These are phyloP conservation scores for Rhypophila decipiens DNA, from an alignment of 495 filamentous ascomycete species.

Conservation along the genomic window DNA sequence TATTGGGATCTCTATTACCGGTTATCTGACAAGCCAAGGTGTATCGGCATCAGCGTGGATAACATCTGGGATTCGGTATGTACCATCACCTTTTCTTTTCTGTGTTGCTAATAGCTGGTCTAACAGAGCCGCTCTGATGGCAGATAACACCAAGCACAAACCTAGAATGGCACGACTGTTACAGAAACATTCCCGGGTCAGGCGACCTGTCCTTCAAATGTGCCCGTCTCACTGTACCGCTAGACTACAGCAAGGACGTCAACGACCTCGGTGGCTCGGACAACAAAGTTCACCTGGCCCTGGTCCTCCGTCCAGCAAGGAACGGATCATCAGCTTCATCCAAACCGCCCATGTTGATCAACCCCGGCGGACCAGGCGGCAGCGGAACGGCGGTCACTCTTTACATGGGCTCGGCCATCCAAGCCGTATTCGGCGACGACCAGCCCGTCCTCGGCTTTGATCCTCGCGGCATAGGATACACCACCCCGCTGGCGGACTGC, in stretches of 20 bases:
- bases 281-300: conserved; percentile 42
- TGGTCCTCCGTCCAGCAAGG: conserved; percentile 40
- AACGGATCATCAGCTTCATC: conserved; percentile 18
- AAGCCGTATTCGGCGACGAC: conserved; percentile 31
- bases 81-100: too few species aligned
- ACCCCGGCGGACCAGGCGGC: conserved; percentile 41
- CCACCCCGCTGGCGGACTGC: conserved; percentile 31
- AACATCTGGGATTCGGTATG: too few species aligned
- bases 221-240: conserved; percentile 51
- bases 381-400: conserved; percentile 26
- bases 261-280: conserved; percentile 27
- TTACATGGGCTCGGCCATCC: conserved; percentile 19
- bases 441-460: conserved; percentile 41
- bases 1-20: too few species aligned
- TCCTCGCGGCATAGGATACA: conserved; percentile 36
- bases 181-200: conserved; percentile 9
- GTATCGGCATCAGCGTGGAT: too few species aligned
- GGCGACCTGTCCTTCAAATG: conserved; percentile 38
- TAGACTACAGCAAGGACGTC: conserved; percentile 43
- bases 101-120: too few species aligned
- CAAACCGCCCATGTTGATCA: conserved; percentile 30
- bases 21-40: too few species aligned
- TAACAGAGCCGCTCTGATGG: too few species aligned
- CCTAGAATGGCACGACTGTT: conserved; percentile 38
- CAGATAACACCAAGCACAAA: conserved; percentile 36